Base-by-base conservation (phyloP, 805 yeast genomes). In the Myxozyma monticola region DNA sequence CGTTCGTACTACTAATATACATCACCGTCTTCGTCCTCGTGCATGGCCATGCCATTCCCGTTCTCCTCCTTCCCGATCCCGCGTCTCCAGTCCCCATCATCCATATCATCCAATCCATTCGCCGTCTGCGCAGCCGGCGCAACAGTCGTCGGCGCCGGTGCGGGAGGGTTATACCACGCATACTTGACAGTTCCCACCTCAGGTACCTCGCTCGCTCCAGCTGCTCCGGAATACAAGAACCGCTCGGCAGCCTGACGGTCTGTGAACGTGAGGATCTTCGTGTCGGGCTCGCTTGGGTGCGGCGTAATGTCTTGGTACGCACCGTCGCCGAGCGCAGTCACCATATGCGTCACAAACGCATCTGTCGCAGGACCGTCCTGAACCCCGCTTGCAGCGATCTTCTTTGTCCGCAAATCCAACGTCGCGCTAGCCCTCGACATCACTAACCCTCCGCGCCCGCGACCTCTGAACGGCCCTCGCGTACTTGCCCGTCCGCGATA, bases 211-310 rank as follows among this genome's bases (percentile, higher is more conserved):
- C 22, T 25, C 15, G 36, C 15, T 12, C 42, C 48, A 9, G 30
- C 21, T 17, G 33, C 25, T 22, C 42, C 43, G 17, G 54, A 36
- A 24, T 42, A 46, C 34, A 28, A 48, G 33, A 52, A 52, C 48
- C 58, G 58, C 51, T 72, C 76, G 3, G 76, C 76, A 4, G 68
- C 48, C 24, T 52, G 42, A 22, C 76, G 60, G 54, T 71, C 72
- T 37, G 60, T 61, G 54, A 68, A 72, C 45, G 59, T 60, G 51
- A 59, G 64, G 33, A 52, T 48, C 28, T 45, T 47, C 21, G 38
- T 45, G 9, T 36, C 51, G 4, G 28, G 22, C 20, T 41, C 42
- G n/a, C 31, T 22, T 12, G 56, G 49, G 28, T 44, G 54, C 8
- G 29, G 49, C 14, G 45, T 51, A n/a, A 64, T 57, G 18, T 54